Base-by-base conservation (phyloP, 176 grass and related monocot species). In the Chrysopogon serrulatus region DNA sequence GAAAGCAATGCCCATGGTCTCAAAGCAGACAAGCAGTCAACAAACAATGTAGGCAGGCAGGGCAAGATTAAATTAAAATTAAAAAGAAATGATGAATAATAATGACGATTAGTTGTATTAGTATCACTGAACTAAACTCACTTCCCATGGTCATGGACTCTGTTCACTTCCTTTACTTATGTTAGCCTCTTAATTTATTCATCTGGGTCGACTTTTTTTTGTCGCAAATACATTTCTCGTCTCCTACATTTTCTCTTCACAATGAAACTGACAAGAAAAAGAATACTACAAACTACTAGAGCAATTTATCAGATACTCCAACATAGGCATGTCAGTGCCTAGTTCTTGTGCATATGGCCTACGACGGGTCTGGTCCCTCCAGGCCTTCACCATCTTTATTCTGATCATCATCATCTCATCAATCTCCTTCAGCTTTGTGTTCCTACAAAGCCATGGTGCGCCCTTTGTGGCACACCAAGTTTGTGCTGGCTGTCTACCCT, bases 21-120 rank as follows among this genome's bases (percentile, higher is more conserved):
- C 40, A 77, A 88, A 90, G 91, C 85, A 88, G 82, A 82, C 89
- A 97, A 92, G 39, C 81, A 87, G 89, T 88, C 89, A 88, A 87
- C 89, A 88, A 87, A 91, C 79, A 80, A 74, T 86, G 81, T 91
- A 88, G 75, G 69, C 60, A 77, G 74, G 43, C 43, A 82, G 28
- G 9, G 26, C 40, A 69, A 36, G 6, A 49, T 36, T 26, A 71
- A 30, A 84, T 39, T 83, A 45, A 15, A 78, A 40, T 9, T 23
- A 78, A 76, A 76, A 64, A 40, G 18, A 78, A 83, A 73, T 30
- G 33, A 65, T 69, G 51, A 65, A 82, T 37, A 51, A 74, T 59
- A 47, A 68, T 87, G 51, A 66, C 31, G 53, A 81, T 62, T 83
- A 33, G 61, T 87, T 12, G 28, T 66, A n/a, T 28, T 12, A 47